These are phyloP conservation scores for Zoysia japonica DNA, from an alignment of 176 grass and related monocot genomes.

Conservation along the genomic window DNA sequence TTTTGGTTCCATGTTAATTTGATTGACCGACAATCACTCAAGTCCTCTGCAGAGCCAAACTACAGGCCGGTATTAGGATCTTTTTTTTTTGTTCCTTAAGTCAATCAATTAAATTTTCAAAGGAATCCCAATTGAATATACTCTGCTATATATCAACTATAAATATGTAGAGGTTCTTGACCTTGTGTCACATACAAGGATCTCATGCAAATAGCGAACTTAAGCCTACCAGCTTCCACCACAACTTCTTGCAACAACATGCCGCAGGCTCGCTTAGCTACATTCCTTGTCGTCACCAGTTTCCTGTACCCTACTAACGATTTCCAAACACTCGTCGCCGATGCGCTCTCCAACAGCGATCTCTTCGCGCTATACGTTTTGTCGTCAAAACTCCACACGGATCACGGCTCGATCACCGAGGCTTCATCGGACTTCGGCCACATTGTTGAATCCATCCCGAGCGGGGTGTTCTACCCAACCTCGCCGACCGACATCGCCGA, in stretches of 20 bases:
- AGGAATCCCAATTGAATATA: not conserved
- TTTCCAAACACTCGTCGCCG: not conserved
- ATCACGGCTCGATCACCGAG: not conserved
- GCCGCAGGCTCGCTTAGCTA: conserved; percentile 12
- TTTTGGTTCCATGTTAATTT: not conserved
- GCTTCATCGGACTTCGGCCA: conserved; percentile 56
- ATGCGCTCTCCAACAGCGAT: not conserved
- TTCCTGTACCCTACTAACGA: conserved; percentile 18
- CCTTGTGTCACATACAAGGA: conserved; percentile 4
- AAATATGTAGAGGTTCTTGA: conserved; percentile 9
- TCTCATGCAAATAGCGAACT: conserved; percentile 41
- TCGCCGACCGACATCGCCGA: conserved; percentile 41
- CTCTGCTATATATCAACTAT: conserved; percentile 11
- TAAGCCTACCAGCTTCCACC: conserved; percentile 8
- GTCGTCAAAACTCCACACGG: conserved; percentile 29
- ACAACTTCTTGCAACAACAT: conserved; percentile 19
- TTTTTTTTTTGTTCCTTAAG: conserved; percentile 6
- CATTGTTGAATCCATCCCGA: conserved; percentile 25
- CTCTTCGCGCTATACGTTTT: conserved; percentile 11
- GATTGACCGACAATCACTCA: conserved; percentile 27
- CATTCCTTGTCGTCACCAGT: conserved; percentile 18
- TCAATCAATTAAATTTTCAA: conserved; percentile 29
- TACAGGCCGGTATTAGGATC: not conserved
- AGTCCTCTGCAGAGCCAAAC: conserved; percentile 22
- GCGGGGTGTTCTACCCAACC: conserved; percentile 16